Conservation (phyloP, 768 basidiomycete species). For the Tylopilus sp. region DNA sequence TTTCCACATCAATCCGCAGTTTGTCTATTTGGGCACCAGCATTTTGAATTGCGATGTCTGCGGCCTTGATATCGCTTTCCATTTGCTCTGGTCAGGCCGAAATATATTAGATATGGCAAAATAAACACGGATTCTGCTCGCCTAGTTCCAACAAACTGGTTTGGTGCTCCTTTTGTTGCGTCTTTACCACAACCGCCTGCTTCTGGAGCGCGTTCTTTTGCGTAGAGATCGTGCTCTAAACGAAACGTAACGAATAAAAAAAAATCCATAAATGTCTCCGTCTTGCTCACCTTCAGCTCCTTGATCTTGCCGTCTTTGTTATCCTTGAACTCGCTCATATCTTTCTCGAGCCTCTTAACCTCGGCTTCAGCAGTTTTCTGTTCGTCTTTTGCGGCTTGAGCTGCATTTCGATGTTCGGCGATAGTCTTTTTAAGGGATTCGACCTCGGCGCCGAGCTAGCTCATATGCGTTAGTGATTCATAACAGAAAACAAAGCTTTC, state of each 20-base stretch:
- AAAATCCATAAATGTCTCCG: not conserved
- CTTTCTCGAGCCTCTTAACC: conserved; percentile 84
- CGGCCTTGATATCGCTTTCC: conserved; percentile 28
- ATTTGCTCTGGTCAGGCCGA: conserved; percentile 22
- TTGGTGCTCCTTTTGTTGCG: conserved; percentile 85
- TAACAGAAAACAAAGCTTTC: not conserved
- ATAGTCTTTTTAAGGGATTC: conserved; percentile 67
- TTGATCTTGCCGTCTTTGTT: conserved; percentile 97
- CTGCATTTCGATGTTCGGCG: conserved; percentile 49
- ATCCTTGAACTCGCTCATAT: conserved; percentile 98
- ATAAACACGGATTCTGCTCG: conserved; percentile 33
- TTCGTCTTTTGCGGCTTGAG: conserved; percentile 68
- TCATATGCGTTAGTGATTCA: not conserved
- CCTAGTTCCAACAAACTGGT: conserved; percentile 86
- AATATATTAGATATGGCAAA: not conserved
- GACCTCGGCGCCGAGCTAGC: conserved; percentile 79
- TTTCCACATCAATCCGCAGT: conserved; percentile 60
- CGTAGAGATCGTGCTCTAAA: conserved; percentile 64
- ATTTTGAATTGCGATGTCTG: conserved; percentile 18
- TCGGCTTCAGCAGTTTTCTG: conserved; percentile 76
- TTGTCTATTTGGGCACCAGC: conserved; percentile 47
- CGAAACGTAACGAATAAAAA: not conserved
- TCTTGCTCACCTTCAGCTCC: conserved; percentile 72
- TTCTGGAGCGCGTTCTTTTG: conserved; percentile 82
- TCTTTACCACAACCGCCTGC: conserved; percentile 78